Conservation (phyloP, 345 rosid genomes). For the Moringa oleifera region DNA sequence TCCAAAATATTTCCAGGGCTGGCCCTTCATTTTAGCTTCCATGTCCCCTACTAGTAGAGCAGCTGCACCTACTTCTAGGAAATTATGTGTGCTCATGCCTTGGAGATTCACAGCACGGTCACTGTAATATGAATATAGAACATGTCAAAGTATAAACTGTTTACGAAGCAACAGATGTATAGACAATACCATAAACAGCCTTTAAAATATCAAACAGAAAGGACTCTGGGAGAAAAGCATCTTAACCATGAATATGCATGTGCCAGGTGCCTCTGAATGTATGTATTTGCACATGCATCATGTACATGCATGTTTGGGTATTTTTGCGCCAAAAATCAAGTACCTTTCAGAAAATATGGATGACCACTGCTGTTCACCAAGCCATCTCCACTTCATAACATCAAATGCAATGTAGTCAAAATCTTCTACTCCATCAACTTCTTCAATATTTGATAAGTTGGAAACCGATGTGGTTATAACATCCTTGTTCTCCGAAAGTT, state of each 20-base stretch:
- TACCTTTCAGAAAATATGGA: slow-evolving; percentile 68
- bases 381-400: slow-evolving; percentile 87
- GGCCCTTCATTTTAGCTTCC: slow-evolving; percentile 91
- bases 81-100: slow-evolving; percentile 65
- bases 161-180: not conserved
- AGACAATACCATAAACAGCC: not conserved
- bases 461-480: slow-evolving; percentile 47
- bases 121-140: slow-evolving; percentile 26
- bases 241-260: too few relatives aligned
- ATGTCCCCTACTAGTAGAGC: slow-evolving; percentile 90
- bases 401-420: slow-evolving; percentile 68
- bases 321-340: slow-evolving; percentile 9
- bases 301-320: not conserved
- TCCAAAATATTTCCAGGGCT: slow-evolving; percentile 89
- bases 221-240: too few relatives aligned
- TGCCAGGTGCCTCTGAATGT: too few relatives aligned
- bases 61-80: slow-evolving; percentile 95
- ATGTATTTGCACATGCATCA: not conserved
- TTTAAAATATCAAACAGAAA: too few relatives aligned
- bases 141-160: slow-evolving; percentile 8
- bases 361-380: slow-evolving; percentile 55
- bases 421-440: slow-evolving; percentile 55
- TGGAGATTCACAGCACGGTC: slow-evolving; percentile 57
- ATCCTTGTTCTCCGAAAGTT: slow-evolving; percentile 66
- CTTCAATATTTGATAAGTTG: slow-evolving; percentile 60